These are phyloP conservation scores for Claviceps pazoutovae DNA, from an alignment of 2,329 filamentous ascomycete species.

Conservation along the genomic window DNA sequence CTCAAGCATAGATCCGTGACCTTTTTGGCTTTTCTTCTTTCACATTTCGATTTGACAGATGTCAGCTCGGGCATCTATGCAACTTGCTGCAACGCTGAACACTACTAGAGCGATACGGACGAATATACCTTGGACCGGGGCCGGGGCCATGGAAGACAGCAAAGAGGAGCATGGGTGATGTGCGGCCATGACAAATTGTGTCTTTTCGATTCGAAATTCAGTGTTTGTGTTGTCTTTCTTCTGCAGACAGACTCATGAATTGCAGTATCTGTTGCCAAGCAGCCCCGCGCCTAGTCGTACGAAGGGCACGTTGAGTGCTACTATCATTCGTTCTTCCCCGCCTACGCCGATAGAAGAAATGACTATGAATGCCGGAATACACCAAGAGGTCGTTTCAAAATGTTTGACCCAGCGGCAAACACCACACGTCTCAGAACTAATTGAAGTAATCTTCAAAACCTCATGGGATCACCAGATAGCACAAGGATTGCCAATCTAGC, in stretches of 20 bases:
- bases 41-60: not conserved
- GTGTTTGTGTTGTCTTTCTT: too few relatives aligned
- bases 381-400: not conserved
- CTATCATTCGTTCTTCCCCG: not conserved
- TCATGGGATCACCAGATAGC: not conserved
- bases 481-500: not conserved
- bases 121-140: not conserved
- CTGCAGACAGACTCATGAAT: not conserved
- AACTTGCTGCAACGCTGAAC: not conserved
- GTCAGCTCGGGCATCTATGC: not conserved
- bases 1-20: slow-evolving; percentile 7
- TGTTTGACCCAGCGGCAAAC: not conserved
- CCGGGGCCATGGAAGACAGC: not conserved
- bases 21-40: not conserved
- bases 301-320: not conserved
- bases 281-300: not conserved
- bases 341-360: not conserved
- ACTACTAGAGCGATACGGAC: not conserved
- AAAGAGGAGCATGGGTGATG: not conserved
- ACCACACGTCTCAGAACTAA: not conserved
- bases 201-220: too few relatives aligned
- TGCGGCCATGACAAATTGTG: too few relatives aligned
- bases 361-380: not conserved
- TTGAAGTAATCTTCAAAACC: not conserved
- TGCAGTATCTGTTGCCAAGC: not conserved